Base-by-base conservation (phyloP, 768 basidiomycete species). In the Lanmaoa pseudosensibilis region DNA sequence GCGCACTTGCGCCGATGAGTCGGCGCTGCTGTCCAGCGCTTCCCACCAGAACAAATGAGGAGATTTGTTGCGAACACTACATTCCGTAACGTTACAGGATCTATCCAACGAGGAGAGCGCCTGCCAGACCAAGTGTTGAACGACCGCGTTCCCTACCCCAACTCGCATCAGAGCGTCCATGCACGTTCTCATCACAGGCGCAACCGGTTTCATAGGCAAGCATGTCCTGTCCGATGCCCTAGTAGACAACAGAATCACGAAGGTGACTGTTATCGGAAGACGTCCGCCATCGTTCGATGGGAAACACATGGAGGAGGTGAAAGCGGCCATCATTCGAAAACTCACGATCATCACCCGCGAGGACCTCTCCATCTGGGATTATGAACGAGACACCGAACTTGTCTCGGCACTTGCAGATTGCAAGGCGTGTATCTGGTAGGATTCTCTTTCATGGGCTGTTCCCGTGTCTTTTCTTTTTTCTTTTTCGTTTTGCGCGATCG, bases 161-260 rank as follows among this genome's bases (percentile, higher is more conserved):
- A 10, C 55, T 21, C 41, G 6, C 23, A 44, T 30, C 21, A n/a
- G 27, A 37, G 13, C 41, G 7, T 33, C 46, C 47, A 68, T 68
- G 64, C 67, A 68, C 55, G 19, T 68, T 44, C 62, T 68, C 46
- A 62, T 68, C 52, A 66, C 64, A 19, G 67, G 67, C 50, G 58
- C 67, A 2, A 66, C 67, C 11, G 67, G 67, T 19, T 66, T 62
- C 50, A 58, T 69, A 43, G 67, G 67, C 51, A 60, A 61, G 21
- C 57, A 58, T 13, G 62, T 54, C 25, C 46, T 69, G 4, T 46
- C 60, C 34, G 57, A 59, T 37, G 62, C 65, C 2, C 41, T 69
- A 10, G 16, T 19, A 5, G 65, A 68, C 50, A 57, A 60, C 56
- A 58, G 64, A 33, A 46, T 69, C 55, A 54, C 67, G 2, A 69